These are phyloP conservation scores for Adansonia rubrostipa DNA, from an alignment of 441 rosid genomes.

Conservation along the genomic window DNA sequence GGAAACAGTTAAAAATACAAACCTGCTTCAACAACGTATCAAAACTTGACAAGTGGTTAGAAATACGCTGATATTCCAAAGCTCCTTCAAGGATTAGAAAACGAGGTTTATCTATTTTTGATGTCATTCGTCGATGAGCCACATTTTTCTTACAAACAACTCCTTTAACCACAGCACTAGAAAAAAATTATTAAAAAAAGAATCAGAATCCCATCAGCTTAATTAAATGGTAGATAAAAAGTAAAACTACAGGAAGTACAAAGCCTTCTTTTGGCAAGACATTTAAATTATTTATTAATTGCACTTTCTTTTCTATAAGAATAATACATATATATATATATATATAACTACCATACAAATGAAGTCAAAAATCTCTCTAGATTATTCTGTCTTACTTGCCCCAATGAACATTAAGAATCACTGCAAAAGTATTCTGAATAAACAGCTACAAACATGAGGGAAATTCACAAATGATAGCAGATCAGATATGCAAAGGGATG, in stretches of 20 bases:
- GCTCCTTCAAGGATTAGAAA: slow-evolving; percentile 81
- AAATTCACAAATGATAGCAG: slow-evolving; percentile 21
- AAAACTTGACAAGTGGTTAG: slow-evolving; percentile 78
- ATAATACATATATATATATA: too few species aligned
- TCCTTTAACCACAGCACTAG: slow-evolving; percentile 71
- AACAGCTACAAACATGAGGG: neutral
- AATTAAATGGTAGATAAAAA: slow-evolving; percentile 21
- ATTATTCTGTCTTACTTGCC: slow-evolving; percentile 4
- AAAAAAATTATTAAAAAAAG: slow-evolving; percentile 22
- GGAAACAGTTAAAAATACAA: slow-evolving; percentile 35
- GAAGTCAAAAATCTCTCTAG: slow-evolving; percentile 15
- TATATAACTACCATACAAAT: slow-evolving; percentile 8
- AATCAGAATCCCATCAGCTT: slow-evolving; percentile 42
- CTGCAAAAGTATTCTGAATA: slow-evolving; percentile 14
- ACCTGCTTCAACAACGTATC: slow-evolving; percentile 87
- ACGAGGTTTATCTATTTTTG: slow-evolving; percentile 73
- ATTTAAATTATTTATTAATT: slow-evolving; percentile 9
- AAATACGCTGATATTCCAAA: slow-evolving; percentile 78
- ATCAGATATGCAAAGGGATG: slow-evolving; percentile 23
- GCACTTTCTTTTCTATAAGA: too few species aligned
- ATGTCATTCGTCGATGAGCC: slow-evolving; percentile 83
- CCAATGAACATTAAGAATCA: slow-evolving; percentile 17
- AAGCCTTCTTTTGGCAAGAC: slow-evolving; percentile 8
- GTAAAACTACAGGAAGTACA: neutral
- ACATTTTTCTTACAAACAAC: slow-evolving; percentile 88